phyloP scores from a whole-genome alignment of 805 yeast genomes.

The Scheffersomyces amazonensis region DNA sequence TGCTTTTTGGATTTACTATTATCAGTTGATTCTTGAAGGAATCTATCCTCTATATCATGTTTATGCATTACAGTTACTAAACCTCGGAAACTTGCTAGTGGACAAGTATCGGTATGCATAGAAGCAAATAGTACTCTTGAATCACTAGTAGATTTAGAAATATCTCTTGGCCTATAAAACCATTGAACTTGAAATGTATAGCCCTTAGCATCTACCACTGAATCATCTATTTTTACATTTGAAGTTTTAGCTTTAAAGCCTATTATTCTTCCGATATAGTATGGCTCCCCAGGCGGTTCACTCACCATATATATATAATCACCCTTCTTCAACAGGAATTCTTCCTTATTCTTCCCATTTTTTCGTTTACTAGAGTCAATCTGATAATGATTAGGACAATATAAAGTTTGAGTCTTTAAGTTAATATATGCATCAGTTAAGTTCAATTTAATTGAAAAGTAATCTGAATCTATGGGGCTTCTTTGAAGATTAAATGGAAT shows the following conservation, averaged over 20 bases:
- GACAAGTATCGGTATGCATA: constrained; percentile 82
- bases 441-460: constrained; percentile 43
- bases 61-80: constrained; percentile 66
- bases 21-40: constrained; percentile 4
- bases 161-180: constrained; percentile 88
- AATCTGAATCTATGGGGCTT: constrained; percentile 27
- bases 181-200: constrained; percentile 75
- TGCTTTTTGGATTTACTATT: not conserved
- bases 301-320: constrained; percentile 81
- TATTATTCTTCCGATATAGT: constrained; percentile 79
- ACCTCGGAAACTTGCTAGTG: constrained; percentile 73
- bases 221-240: constrained; percentile 1
- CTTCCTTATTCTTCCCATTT: constrained; percentile 14
- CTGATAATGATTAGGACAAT: constrained; percentile 30
- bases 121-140: constrained; percentile 79
- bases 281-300: constrained; percentile 95
- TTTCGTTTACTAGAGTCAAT: not conserved
- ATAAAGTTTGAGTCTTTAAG: constrained; percentile 30
- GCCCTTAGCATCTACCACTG: constrained; percentile 45
- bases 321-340: constrained; percentile 41
- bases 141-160: constrained; percentile 63
- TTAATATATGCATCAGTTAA: constrained; percentile 42
- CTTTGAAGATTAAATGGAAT: constrained; percentile 55
- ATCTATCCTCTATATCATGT: constrained; percentile 55
- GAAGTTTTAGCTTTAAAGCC: constrained; percentile 47